Evolutionary conservation across 495 filamentous ascomycete species (phyloP), one percentile per base, ranked within the genome.

Genomic region (Penicillium flavigenum): DNA sequence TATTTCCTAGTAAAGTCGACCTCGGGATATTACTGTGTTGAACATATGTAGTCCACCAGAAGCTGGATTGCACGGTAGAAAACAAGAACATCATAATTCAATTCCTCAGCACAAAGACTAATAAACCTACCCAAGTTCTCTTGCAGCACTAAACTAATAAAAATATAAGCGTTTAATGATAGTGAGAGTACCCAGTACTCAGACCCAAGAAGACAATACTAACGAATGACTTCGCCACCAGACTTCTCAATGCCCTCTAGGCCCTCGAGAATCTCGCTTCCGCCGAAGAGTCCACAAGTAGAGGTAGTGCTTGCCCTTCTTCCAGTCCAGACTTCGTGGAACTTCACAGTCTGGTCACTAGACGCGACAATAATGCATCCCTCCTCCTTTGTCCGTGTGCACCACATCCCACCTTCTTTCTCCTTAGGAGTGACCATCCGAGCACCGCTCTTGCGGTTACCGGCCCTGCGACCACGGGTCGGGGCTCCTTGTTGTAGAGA

Each of bases 321-420:
- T 14, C 86, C 84, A 14, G 79, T 79, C 95, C 92, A 98, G 11
- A 98, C 84, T 72, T 98, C 92, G 69, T 98, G 93, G 61, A 98
- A 98, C 71, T 94, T 92, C 68, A 98, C 89, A 63, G 86, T 95
- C 68, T 90, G 87, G 72, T 97, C 94, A 63, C 92, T 96, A 26
- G 90, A 90, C 29, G 93, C 95, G 50, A 98, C 88, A 36, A 96
- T 89, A 58, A 98, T 89, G 67, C 93, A 97, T 9, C 92, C 93
- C 67, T 96, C 92, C 61, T 88, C 81, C n/a, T 78, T 75, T 1
- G 84, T 88, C 32, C 88, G 80, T 8, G 67, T 66, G 44, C 78
- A 79, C 80, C 80, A 85, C 20, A 74, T 64, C 1, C 76, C 77
- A 31, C 80, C 79, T 61, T 81, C 76, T 54, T 80, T 78, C 27